Evolutionary conservation across 768 basidiomycete species (phyloP).

Genomic region (Gloeopeniophorella convolvens): DNA sequence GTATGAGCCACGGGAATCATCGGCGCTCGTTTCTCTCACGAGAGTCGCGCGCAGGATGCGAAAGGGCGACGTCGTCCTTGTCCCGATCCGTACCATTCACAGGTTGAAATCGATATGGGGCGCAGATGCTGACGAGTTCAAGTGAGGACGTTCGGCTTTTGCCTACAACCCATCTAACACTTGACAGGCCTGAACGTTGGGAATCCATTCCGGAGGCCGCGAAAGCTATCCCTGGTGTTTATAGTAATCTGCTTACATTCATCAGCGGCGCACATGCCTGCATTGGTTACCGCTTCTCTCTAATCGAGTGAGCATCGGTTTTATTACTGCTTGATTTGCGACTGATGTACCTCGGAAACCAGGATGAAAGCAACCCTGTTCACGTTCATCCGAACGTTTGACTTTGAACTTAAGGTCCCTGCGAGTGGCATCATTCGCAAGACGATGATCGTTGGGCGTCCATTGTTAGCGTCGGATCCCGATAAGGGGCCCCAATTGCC

Average conservation of each 20-base stretch:
- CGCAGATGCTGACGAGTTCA: conserved; percentile 23
- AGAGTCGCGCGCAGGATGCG: not conserved
- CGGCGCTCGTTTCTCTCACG: not conserved
- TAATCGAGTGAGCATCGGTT: conserved; percentile 15
- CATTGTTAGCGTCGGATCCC: conserved; percentile 6
- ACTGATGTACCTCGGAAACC: not conserved
- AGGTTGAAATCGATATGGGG: conserved; percentile 19
- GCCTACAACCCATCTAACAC: not conserved
- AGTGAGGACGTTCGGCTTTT: conserved; percentile 16
- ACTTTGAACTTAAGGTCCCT: conserved; percentile 18
- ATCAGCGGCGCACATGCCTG: conserved; percentile 17
- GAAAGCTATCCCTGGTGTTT: conserved; percentile 13
- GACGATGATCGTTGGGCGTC: conserved; percentile 16
- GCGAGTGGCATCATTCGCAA: conserved; percentile 3
- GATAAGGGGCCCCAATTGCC: conserved; percentile 16
- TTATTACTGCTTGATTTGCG: not conserved
- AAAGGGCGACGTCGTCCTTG: conserved; percentile 10
- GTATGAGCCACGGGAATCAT: too few relatives aligned
- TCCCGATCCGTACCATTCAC: conserved; percentile 15
- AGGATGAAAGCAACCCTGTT: conserved; percentile 25
- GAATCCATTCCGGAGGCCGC: conserved; percentile 11
- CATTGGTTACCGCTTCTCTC: conserved; percentile 20
- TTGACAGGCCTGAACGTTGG: conserved; percentile 22
- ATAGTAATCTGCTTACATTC: conserved; percentile 17
- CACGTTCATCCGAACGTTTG: conserved; percentile 23